phyloP scores from a whole-genome alignment of 2,329 filamentous ascomycete species.

The Alternaria panax region DNA sequence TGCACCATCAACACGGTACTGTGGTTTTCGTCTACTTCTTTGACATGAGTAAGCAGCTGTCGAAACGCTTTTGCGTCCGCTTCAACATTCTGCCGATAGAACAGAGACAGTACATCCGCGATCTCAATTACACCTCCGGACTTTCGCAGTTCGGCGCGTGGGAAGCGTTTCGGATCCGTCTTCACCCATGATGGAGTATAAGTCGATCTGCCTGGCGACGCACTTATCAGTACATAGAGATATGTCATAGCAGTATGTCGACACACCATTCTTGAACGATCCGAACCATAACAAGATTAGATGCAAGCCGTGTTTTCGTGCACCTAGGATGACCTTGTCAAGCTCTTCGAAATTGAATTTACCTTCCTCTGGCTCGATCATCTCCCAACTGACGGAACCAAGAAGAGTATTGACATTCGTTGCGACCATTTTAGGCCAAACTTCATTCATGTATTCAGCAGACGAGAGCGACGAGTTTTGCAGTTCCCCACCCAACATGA shows the following conservation, averaged over 20 bases:
- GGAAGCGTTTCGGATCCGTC: conserved; percentile 46
- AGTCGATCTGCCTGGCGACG: conserved; percentile 21
- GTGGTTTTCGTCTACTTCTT: conserved; percentile 55
- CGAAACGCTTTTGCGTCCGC: conserved; percentile 53
- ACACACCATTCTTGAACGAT: conserved; percentile 56
- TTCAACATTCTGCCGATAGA: conserved; percentile 46
- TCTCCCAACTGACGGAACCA: conserved; percentile 57
- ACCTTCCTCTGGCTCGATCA: conserved; percentile 56
- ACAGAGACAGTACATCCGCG: conserved; percentile 37
- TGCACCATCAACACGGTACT: conserved; percentile 64
- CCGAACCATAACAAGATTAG: conserved; percentile 59
- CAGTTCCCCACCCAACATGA: conserved; percentile 56
- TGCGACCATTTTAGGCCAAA: conserved; percentile 54
- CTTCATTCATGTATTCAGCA: conserved; percentile 53
- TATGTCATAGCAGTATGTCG: neutral
- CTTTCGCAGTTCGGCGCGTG: conserved; percentile 31
- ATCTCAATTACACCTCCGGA: conserved; percentile 31
- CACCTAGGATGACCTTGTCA: conserved; percentile 51
- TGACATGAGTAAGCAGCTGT: conserved; percentile 51
- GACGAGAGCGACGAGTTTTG: conserved; percentile 59
- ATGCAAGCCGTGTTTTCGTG: conserved; percentile 49
- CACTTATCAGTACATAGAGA: neutral
- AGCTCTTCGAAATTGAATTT: conserved; percentile 54
- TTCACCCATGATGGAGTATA: conserved; percentile 41
- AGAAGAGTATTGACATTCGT: conserved; percentile 57